Base-by-base conservation (phyloP, 1,139 yeast species). In the Eremothecium sinecaudum region DNA sequence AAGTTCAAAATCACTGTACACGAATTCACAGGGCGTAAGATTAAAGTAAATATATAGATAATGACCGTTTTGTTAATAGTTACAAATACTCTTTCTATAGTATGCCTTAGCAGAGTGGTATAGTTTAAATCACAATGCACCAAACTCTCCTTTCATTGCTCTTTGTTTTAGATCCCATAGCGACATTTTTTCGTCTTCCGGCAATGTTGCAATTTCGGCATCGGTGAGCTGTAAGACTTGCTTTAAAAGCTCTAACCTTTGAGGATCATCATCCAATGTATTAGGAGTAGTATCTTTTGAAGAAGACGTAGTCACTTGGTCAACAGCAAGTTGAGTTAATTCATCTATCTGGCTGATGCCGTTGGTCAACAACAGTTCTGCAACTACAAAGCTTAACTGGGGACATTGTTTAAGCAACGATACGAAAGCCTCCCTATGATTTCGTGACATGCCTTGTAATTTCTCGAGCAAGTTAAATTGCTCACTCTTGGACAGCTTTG, bases 381-480 rank as follows among this genome's bases (percentile, higher is more conserved):
- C 83, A 22, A 86, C 63, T 0, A 94, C 92, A 52, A 79, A 84
- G 1, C 83, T 65, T 35, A 87, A 62, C 48, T 83, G 94, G 0
- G 94, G 93, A 43, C 79, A 78, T 41, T 75, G 73, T 26, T 70
- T 71, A 19, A 87, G 64, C 29, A 86, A 61, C 18, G 69, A 69
- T 35, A 69, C 71, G 59, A 82, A 80, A 41, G 79, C 66, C 9
- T 67, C 66, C 0, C 86, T 82, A 43, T 79, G 70, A 27, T 69
- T 70, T 6, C 63, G 60, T 12, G 82, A 65, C 73, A 86, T 75
- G 15, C 65, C 60, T 43, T 78, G 76, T 16, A 86, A 73, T 38
- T 79, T 84, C 30, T 63, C 63, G 24, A 86, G 33, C 12, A 55
- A 34, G 2, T 42, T 38, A n/a, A 50, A 37, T 37, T 57, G 61